Conservation (phyloP, 768 basidiomycete genomes). For the Agrocybe praecox region DNA sequence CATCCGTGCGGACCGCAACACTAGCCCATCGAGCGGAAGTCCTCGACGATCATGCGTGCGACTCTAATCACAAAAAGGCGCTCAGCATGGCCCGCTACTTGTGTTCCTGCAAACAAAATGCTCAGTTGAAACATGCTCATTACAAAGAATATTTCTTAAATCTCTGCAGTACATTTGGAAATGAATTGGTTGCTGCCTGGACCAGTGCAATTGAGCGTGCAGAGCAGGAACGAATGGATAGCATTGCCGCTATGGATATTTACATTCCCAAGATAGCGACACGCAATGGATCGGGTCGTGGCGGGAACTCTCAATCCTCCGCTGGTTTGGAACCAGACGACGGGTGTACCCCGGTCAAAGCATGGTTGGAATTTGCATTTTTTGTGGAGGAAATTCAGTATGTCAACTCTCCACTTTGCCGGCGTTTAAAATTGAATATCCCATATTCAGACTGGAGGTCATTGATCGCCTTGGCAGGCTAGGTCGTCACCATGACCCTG, state of each 20-base stretch:
- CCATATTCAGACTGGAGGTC: no score
- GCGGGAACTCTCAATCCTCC: no score
- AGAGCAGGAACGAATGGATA: background rate
- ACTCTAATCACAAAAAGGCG: conserved; percentile 1
- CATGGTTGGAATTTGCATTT: background rate
- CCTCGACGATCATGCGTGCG: conserved; percentile 24
- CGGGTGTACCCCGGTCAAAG: no score
- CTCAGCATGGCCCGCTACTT: background rate
- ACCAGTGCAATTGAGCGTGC: background rate
- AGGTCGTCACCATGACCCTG: background rate
- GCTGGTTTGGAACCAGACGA: no score
- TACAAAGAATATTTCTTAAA: background rate
- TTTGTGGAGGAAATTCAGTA: background rate
- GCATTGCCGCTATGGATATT: background rate
- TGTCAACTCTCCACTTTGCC: no score
- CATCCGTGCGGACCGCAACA: conserved; percentile 13
- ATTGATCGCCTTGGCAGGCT: background rate
- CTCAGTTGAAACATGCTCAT: background rate
- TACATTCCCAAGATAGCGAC: background rate
- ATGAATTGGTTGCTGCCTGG: background rate
- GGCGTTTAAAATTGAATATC: no score
- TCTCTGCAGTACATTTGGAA: background rate
- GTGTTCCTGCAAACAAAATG: background rate
- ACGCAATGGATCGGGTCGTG: no score
- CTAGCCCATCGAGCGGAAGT: conserved; percentile 15